Percentiles rank a stretch among this genome's conserved stretches.
Evolutionary conservation across 148 eudicot genomes (phyloP).

Genomic region (Arbutus unedo): DNA sequence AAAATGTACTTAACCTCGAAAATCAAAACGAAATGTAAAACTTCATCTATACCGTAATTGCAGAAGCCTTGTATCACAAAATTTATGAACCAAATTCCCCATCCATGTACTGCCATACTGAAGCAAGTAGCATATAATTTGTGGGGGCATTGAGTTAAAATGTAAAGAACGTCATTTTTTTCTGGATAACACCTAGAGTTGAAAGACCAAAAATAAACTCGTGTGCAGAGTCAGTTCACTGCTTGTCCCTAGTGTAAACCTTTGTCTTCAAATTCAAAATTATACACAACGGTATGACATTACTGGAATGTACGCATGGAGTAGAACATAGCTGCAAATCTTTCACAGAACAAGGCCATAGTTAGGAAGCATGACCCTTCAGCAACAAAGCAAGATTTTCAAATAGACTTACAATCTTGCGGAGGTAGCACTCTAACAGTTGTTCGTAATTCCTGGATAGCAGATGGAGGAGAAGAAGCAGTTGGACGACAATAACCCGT

Average conservation of each 20-base stretch:
- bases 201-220: neutral
- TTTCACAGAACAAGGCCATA: neutral
- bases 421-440: conserved; percentile 85
- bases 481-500: conserved; percentile 94
- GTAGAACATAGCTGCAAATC: neutral
- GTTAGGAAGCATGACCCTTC: neutral
- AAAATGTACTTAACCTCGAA: neutral
- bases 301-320: neutral
- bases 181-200: neutral
- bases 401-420: conserved; percentile 71
- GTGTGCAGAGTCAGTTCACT: neutral
- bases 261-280: neutral
- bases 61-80: neutral
- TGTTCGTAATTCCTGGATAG: conserved; percentile 85
- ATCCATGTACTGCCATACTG: neutral
- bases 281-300: neutral
- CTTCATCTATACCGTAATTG: neutral
- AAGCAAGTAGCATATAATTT: neutral
- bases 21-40: neutral
- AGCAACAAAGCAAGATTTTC: neutral
- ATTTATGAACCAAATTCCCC: neutral
- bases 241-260: neutral
- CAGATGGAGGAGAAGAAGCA: conserved; percentile 80
- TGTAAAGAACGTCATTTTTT: neutral
- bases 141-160: neutral